phyloP scores from a whole-genome alignment of 805 yeast genomes.

The Myxozyma melibiosi region DNA sequence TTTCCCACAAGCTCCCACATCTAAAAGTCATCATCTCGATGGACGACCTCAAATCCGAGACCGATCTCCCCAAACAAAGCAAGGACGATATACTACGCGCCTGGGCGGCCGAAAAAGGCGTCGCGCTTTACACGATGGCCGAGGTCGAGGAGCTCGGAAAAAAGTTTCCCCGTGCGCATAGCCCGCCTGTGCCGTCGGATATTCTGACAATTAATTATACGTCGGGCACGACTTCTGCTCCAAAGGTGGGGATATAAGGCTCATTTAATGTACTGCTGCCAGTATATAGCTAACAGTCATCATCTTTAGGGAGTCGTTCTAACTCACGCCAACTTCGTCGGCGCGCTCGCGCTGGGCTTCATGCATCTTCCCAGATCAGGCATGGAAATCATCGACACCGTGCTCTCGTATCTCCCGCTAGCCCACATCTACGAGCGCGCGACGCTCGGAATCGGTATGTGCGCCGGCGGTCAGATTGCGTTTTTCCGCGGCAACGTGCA shows the following conservation, averaged over 20 bases:
- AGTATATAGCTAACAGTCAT: neutral
- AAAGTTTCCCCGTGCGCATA: slow-evolving; percentile 50
- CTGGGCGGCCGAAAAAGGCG: slow-evolving; percentile 38
- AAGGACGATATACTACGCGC: slow-evolving; percentile 37
- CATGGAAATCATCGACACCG: slow-evolving; percentile 40
- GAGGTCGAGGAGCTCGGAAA: slow-evolving; percentile 47
- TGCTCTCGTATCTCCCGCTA: slow-evolving; percentile 53
- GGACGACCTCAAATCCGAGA: slow-evolving; percentile 49
- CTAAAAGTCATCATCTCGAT: slow-evolving; percentile 59
- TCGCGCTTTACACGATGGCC: slow-evolving; percentile 43
- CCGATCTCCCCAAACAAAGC: slow-evolving; percentile 37
- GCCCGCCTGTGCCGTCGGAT: slow-evolving; percentile 56
- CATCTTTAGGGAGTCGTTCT: slow-evolving; percentile 54
- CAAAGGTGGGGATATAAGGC: slow-evolving; percentile 46
- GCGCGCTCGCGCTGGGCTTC: slow-evolving; percentile 49
- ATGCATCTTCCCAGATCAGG: slow-evolving; percentile 24
- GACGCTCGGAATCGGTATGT: slow-evolving; percentile 48
- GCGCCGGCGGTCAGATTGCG: slow-evolving; percentile 55
- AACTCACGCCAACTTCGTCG: slow-evolving; percentile 54
- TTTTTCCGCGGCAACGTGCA: slow-evolving; percentile 57
- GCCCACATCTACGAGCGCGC: slow-evolving; percentile 62
- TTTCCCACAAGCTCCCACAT: slow-evolving; percentile 47
- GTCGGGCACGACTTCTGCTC: slow-evolving; percentile 74
- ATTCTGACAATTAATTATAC: slow-evolving; percentile 69
- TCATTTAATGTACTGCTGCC: neutral